Percentiles rank a stretch among this genome's conserved stretches.
phyloP scores from a whole-genome alignment of 768 basidiomycete species.

The Fomitopsis serialis region DNA sequence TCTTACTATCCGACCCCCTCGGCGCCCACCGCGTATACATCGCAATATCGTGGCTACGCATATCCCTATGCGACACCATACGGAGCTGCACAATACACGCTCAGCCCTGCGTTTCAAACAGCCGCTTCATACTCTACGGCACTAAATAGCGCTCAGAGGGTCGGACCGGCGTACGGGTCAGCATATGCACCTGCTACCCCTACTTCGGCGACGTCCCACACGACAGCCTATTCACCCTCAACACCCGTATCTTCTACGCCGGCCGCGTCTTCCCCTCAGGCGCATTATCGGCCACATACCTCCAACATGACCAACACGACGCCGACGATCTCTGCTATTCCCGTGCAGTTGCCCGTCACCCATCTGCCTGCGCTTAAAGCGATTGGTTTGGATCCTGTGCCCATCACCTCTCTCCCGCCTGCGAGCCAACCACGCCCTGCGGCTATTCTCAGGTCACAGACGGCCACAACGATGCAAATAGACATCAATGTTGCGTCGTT shows the following conservation, averaged over 20 bases:
- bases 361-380: conserved; percentile 55
- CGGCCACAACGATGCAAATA: conserved; percentile 60
- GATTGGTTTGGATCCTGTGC: conserved; percentile 69
- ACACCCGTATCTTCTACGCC: conserved; percentile 1
- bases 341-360: conserved; percentile 66
- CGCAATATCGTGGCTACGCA: conserved; percentile 20
- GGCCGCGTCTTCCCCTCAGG: conserved; percentile 4
- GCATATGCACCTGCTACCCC: conserved; percentile 14
- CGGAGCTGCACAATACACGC: conserved; percentile 19
- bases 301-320: neutral
- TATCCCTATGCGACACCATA: conserved; percentile 23
- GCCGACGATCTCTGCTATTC: conserved; percentile 29
- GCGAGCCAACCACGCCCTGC: conserved; percentile 59
- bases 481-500: conserved; percentile 76
- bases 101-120: conserved; percentile 12
- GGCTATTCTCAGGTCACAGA: conserved; percentile 53
- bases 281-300: neutral
- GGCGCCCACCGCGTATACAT: conserved; percentile 21
- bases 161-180: neutral
- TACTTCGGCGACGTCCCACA: conserved; percentile 31
- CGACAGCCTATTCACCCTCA: conserved; percentile 13
- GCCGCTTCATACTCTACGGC: conserved; percentile 1
- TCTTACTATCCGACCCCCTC: conserved; percentile 18
- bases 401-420: conserved; percentile 45
- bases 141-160: neutral